These are phyloP conservation scores for Starmerella asiatica DNA, from an alignment of 805 yeast genomes.

Conservation along the genomic window DNA sequence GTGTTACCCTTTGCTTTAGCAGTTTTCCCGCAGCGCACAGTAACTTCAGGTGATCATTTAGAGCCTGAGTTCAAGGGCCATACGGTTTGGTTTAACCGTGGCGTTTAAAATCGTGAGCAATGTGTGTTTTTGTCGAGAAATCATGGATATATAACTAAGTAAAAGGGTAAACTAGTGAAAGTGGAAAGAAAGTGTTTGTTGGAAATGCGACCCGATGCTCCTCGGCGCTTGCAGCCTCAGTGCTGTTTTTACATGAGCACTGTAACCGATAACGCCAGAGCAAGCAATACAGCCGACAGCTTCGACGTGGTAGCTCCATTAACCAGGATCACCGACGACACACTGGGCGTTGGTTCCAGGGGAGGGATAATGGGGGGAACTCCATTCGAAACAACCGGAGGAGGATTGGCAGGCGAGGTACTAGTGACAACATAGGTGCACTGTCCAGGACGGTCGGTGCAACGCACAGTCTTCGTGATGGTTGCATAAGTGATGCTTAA, in stretches of 20 bases:
- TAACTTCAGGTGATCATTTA: slow-evolving; percentile 41
- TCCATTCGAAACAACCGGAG: too few species aligned
- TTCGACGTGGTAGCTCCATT: too few species aligned
- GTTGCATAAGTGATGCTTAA: not conserved
- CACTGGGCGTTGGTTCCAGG: too few species aligned
- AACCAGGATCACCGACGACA: too few species aligned
- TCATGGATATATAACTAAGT: not conserved
- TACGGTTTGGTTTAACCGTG: slow-evolving; percentile 79
- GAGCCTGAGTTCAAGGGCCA: slow-evolving; percentile 53
- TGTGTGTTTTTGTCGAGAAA: not conserved
- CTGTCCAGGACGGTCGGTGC: not conserved
- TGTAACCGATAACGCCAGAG: too few species aligned
- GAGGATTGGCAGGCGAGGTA: too few species aligned
- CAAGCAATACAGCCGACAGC: too few species aligned
- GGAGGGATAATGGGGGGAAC: too few species aligned
- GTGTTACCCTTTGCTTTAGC: slow-evolving; percentile 93
- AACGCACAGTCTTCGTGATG: not conserved
- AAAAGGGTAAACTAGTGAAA: not conserved
- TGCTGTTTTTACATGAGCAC: too few species aligned
- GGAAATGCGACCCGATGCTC: too few species aligned
- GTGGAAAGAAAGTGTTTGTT: not conserved
- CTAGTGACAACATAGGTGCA: not conserved
- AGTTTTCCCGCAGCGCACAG: slow-evolving; percentile 82
- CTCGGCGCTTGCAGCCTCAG: too few species aligned
- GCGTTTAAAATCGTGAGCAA: slow-evolving; percentile 48